Evolutionary conservation across 306 rosid species (phyloP).

Genomic region (Medicago truncatula): MtrunA17r5.0-ANR NC_053044.1:51079501-51080000

Average conservation of each 20-base stretch:
- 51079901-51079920: slow-evolving; percentile 89
- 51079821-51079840: slow-evolving; percentile 77
- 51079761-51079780: slow-evolving; percentile 29
- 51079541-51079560: neutral
- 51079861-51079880: slow-evolving; percentile 83
- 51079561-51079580: slow-evolving; percentile 7
- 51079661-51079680: neutral
- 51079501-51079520: neutral
- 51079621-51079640: slow-evolving; percentile 6
- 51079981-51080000: slow-evolving; percentile 30
- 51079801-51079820: slow-evolving; percentile 33
- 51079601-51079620: slow-evolving; percentile 15
- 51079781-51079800: slow-evolving; percentile 27
- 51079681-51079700: slow-evolving; percentile 8
- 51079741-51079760: slow-evolving; percentile 18
- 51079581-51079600: slow-evolving; percentile 12
- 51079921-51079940: slow-evolving; percentile 93
- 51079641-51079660: neutral
- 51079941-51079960: slow-evolving; percentile 51
- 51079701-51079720: slow-evolving; percentile 2
- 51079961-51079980: slow-evolving; percentile 33
- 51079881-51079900: slow-evolving; percentile 88
- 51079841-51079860: slow-evolving; percentile 99
- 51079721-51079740: slow-evolving; percentile 22
- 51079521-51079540: neutral